Evolutionary conservation across 768 basidiomycete genomes (phyloP).

Genomic region (Suillus subalutaceus): DNA sequence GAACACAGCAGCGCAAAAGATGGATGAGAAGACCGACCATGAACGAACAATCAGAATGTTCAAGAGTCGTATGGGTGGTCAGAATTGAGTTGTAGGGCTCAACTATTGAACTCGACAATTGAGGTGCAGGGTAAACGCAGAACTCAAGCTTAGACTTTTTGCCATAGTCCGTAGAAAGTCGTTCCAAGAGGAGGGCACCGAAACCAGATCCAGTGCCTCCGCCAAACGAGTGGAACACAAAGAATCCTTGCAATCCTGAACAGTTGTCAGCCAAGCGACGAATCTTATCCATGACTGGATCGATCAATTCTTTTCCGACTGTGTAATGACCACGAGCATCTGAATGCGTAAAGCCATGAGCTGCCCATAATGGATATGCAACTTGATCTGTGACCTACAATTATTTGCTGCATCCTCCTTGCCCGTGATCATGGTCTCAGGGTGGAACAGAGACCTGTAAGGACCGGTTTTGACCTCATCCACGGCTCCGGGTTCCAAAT

Average conservation of each 20-base stretch:
- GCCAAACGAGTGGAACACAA: conserved; percentile 99
- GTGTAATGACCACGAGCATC: conserved; percentile 99
- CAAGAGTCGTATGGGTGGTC: conserved; percentile 98
- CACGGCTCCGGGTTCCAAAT: conserved; percentile 92
- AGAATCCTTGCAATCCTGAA: conserved; percentile 98
- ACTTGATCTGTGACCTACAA: conserved; percentile 56
- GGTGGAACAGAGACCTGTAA: conserved; percentile 95
- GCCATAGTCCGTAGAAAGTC: conserved; percentile 97
- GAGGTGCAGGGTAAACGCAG: conserved; percentile 95
- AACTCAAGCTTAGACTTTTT: conserved; percentile 99
- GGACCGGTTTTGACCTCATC: conserved; percentile 93
- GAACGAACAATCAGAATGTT: conserved; percentile 99
- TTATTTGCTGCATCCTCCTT: conserved; percentile 99
- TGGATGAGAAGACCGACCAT: conserved; percentile 60
- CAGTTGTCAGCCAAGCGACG: conserved; percentile 98
- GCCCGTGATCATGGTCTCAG: conserved; percentile 94
- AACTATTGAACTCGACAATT: conserved; percentile 93
- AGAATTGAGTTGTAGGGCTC: conserved; percentile 99
- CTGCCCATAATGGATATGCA: neutral
- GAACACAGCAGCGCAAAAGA: conserved; percentile 12
- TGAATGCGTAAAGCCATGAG: conserved; percentile 34
- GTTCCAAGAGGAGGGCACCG: conserved; percentile 95
- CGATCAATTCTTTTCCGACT: conserved; percentile 97
- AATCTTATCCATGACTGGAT: conserved; percentile 95
- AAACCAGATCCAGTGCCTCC: conserved; percentile 99